Evolutionary conservation across 352 stramenopile genomes (phyloP).

Genomic region (Aphanomyces euteiches): DNA sequence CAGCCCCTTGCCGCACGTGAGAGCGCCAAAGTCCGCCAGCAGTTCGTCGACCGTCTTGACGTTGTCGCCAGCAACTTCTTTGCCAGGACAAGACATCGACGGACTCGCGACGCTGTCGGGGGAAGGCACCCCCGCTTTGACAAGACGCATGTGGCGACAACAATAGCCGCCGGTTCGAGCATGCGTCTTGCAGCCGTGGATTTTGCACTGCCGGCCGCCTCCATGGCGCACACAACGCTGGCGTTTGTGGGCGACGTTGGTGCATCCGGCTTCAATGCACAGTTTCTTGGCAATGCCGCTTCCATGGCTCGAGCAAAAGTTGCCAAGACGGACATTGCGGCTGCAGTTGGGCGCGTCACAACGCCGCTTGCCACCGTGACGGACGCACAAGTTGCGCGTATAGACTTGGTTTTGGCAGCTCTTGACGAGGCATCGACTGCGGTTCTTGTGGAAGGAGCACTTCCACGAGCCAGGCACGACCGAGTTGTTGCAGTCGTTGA

Average conservation of each 20-base stretch:
- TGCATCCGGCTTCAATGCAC: constrained; percentile 4
- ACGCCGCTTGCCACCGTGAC: constrained; percentile 13
- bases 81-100: no score
- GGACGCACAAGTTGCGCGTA: constrained; percentile 45
- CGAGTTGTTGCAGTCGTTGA: constrained; percentile 76
- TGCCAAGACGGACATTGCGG: not conserved
- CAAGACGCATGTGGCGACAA: not conserved
- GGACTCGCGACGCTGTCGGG: not conserved
- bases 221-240: not conserved
- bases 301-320: not conserved
- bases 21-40: no score
- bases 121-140: not conserved
- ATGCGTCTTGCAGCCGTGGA: constrained; percentile 9
- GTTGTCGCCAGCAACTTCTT: no score
- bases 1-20: no score
- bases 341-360: not conserved
- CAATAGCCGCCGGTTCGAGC: constrained; percentile 10
- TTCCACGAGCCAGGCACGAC: constrained; percentile 67
- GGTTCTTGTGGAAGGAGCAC: constrained; percentile 79
- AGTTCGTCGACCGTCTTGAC: no score
- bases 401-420: constrained; percentile 85
- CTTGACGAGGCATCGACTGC: constrained; percentile 66
- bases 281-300: not conserved
- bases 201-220: not conserved
- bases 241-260: not conserved